Evolutionary conservation across 129 eudicot species (phyloP).

Genomic region (Centaurea solstitialis): DNA sequence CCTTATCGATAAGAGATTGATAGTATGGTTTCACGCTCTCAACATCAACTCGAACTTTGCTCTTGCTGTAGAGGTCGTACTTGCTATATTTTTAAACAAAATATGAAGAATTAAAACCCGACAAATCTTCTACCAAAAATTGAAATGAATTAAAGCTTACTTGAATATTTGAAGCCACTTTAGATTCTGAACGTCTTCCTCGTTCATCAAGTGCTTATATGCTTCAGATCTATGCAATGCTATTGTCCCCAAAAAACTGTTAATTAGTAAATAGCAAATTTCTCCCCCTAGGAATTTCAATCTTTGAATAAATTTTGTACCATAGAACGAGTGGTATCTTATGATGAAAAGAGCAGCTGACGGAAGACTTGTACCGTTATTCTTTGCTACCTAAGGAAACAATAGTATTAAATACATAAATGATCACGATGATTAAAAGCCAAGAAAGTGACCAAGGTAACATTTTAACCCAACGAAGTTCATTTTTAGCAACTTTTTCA

Average conservation of each 20-base stretch:
- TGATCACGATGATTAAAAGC: not conserved
- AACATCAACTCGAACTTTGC: conserved; percentile 72
- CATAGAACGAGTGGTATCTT: conserved; percentile 85
- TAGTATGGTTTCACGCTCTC: conserved; percentile 85
- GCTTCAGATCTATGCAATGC: conserved; percentile 83
- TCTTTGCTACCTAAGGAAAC: conserved; percentile 67
- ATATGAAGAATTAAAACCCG: not conserved
- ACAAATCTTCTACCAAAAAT: not conserved
- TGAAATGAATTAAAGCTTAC: conserved; percentile 29
- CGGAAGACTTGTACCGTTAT: conserved; percentile 70
- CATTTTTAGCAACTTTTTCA: too few species aligned
- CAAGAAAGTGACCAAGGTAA: too few species aligned
- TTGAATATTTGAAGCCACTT: conserved; percentile 89
- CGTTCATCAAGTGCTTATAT: conserved; percentile 80
- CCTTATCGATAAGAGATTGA: conserved; percentile 76
- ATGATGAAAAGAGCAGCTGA: conserved; percentile 88
- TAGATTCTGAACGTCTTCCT: conserved; percentile 68
- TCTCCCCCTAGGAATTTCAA: not conserved
- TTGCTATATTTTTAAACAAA: conserved; percentile 43
- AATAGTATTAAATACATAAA: not conserved
- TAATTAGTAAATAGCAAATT: not conserved
- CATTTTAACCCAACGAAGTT: too few species aligned
- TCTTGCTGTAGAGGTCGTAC: conserved; percentile 86
- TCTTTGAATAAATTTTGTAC: conserved; percentile 26
- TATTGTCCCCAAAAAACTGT: conserved; percentile 4